Evolutionary conservation across 2,329 filamentous ascomycete genomes (phyloP), one percentile per base, ranked within the genome.

Genomic region (Huntiella moniliformis): DNA sequence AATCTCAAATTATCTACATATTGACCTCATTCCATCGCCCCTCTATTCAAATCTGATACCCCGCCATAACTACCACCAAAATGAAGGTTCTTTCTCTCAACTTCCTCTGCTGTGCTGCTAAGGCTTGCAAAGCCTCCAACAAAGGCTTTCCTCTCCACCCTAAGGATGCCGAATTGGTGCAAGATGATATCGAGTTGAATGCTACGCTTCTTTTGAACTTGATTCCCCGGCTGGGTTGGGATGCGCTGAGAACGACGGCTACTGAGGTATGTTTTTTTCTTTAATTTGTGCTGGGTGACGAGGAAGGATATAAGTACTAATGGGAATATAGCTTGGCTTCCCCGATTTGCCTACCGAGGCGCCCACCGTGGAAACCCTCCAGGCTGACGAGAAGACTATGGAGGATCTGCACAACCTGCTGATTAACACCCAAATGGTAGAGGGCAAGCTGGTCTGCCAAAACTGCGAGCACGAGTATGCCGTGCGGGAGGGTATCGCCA

Each of bases 51-150:
- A 28, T 28, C 22, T 3, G 22, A 28, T 28, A 28, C 10, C 22
- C 7, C 22, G 22, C 22, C 42, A 48, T 16, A 38, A 16, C 18
- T 38, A 34, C 22, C 15, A 31, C 13, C 37, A 50, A 48, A 47
- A 98, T 98, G 91, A 96, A 96, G 63, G 69, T 96, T 52, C 75
- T 96, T 44, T 95, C 86, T 51, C 79, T 93, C 56, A 96, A 96
- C 65, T 98, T 98, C 64, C 69, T 96, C 53, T 91, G 85, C 56
- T 98, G 91, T 69, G 88, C 91, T 51, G 82, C 92, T 59, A 96
- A 95, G 70, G 71, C 82, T 47, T 98, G 91, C 79, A 94, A 92
- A 65, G 73, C 77, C 48, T 78, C 79, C 31, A 68, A 79, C 4
- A 66, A 73, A 44, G 84, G 85, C 17, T 96, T 92, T 58, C 91